These are phyloP conservation scores for Hymenoscyphus scutula DNA, from an alignment of 2,329 filamentous ascomycete species.

Conservation along the genomic window DNA sequence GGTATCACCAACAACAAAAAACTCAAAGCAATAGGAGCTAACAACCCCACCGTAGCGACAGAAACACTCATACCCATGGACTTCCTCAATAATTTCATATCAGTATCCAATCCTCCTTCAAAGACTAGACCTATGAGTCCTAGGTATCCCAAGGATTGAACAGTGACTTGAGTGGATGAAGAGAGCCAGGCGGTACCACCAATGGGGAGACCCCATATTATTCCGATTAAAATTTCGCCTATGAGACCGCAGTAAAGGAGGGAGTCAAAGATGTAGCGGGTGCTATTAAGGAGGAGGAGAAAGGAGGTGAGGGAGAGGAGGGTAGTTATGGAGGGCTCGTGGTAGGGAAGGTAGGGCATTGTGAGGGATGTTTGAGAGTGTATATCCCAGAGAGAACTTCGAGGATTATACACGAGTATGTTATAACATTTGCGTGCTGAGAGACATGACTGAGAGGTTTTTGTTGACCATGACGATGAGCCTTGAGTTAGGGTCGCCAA, in stretches of 20 bases:
- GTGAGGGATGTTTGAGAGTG: background rate
- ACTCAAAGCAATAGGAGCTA: constrained; percentile 61
- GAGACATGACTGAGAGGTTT: background rate
- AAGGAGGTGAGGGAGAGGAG: constrained; percentile 63
- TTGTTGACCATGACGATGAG: background rate
- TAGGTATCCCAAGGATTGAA: constrained; percentile 68
- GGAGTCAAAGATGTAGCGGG: constrained; percentile 56
- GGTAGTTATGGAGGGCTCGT: constrained; percentile 58
- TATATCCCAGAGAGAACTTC: too few relatives aligned
- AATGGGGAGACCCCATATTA: constrained; percentile 68
- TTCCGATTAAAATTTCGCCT: constrained; percentile 68
- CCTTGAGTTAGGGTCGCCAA: background rate
- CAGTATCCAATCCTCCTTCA: constrained; percentile 43
- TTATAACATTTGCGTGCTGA: background rate
- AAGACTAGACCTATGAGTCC: constrained; percentile 71
- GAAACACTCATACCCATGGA: constrained; percentile 58
- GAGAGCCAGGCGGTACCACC: constrained; percentile 60
- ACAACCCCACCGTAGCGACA: constrained; percentile 66
- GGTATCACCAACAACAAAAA: constrained; percentile 43
- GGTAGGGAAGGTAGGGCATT: constrained; percentile 49
- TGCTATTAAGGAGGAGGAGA: constrained; percentile 58
- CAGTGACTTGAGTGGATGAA: constrained; percentile 47
- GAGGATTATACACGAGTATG: too few relatives aligned
- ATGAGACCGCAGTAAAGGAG: constrained; percentile 68
- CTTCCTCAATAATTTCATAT: constrained; percentile 45